Percentiles rank a stretch among this genome's conserved stretches.
These are phyloP conservation scores for Novymonas esmeraldas DNA, from an alignment of 208 protist species.

Conservation along the genomic window DNA sequence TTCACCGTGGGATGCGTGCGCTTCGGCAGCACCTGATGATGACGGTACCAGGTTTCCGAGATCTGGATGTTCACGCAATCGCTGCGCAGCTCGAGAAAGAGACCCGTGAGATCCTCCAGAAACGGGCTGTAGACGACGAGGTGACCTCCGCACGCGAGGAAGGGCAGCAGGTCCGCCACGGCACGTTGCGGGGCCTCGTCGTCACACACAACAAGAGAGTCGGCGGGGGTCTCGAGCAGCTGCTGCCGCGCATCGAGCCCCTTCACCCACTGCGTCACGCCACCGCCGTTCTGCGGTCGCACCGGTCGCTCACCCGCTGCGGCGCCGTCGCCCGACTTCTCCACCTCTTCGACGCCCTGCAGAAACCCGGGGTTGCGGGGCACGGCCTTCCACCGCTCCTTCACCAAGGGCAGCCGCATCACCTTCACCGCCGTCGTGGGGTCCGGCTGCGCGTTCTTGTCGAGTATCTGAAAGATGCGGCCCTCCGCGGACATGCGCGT, in stretches of 20 bases:
- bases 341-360: constrained; percentile 43
- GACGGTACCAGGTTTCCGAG: constrained; percentile 93
- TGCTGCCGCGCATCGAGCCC: constrained; percentile 65
- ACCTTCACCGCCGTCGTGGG: constrained; percentile 56
- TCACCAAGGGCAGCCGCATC: constrained; percentile 58
- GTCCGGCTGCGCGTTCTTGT: constrained; percentile 80
- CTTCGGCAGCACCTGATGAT: constrained; percentile 93
- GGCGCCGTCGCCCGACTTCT: not conserved
- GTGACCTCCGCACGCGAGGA: constrained; percentile 75
- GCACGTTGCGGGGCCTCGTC: constrained; percentile 31
- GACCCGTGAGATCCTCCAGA: constrained; percentile 69
- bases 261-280: constrained; percentile 74
- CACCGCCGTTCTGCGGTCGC: constrained; percentile 6
- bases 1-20: constrained; percentile 94
- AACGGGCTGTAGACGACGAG: constrained; percentile 90
- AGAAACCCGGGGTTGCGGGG: constrained; percentile 79
- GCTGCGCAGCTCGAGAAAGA: constrained; percentile 65
- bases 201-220: constrained; percentile 82
- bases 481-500: constrained; percentile 72
- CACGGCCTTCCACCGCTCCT: constrained; percentile 86
- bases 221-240: constrained; percentile 57
- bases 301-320: constrained; percentile 6
- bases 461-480: constrained; percentile 80
- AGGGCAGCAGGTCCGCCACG: constrained; percentile 71
- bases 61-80: constrained; percentile 88